These are phyloP conservation scores for Exophiala sp. DNA, from an alignment of 2,329 filamentous ascomycete species.

Conservation along the genomic window DNA sequence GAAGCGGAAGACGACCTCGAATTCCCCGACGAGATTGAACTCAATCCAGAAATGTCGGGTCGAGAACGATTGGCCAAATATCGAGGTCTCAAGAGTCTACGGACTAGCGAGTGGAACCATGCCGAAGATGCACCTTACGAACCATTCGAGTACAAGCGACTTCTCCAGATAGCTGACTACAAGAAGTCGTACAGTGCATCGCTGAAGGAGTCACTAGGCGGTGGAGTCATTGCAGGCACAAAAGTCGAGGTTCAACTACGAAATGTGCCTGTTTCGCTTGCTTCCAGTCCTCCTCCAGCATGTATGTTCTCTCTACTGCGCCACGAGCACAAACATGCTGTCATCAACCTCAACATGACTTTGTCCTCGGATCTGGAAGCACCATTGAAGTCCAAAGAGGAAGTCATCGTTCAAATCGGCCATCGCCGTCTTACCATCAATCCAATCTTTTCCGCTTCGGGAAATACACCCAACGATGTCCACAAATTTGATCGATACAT, in stretches of 20 bases:
- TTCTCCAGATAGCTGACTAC: conserved; percentile 88
- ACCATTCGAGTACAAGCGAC: conserved; percentile 81
- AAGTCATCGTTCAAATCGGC: conserved; percentile 87
- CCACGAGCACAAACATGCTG: conserved; percentile 92
- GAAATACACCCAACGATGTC: conserved; percentile 90
- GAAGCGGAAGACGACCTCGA: conserved; percentile 88
- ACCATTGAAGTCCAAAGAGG: conserved; percentile 86
- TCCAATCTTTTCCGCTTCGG: conserved; percentile 84
- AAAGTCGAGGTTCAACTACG: conserved; percentile 76
- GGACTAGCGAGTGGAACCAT: conserved; percentile 83
- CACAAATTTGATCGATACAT: conserved; percentile 94
- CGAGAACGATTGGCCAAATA: conserved; percentile 82
- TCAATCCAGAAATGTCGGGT: conserved; percentile 81
- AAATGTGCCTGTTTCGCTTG: conserved; percentile 54
- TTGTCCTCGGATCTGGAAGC: conserved; percentile 71
- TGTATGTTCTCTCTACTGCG: conserved; percentile 81
- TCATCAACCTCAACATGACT: conserved; percentile 84
- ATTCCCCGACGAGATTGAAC: conserved; percentile 95
- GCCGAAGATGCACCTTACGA: conserved; percentile 83
- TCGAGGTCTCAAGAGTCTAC: conserved; percentile 85
- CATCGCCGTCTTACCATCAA: conserved; percentile 82
- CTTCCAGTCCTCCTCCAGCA: conserved; percentile 57
- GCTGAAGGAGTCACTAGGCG: conserved; percentile 78
- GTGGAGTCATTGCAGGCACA: conserved; percentile 79
- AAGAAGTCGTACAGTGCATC: conserved; percentile 73